Percentiles rank a stretch among this genome's conserved stretches.
Evolutionary conservation across 2,329 filamentous ascomycete species (phyloP).

Genomic region (Clonostachys rhizophaga): DNA sequence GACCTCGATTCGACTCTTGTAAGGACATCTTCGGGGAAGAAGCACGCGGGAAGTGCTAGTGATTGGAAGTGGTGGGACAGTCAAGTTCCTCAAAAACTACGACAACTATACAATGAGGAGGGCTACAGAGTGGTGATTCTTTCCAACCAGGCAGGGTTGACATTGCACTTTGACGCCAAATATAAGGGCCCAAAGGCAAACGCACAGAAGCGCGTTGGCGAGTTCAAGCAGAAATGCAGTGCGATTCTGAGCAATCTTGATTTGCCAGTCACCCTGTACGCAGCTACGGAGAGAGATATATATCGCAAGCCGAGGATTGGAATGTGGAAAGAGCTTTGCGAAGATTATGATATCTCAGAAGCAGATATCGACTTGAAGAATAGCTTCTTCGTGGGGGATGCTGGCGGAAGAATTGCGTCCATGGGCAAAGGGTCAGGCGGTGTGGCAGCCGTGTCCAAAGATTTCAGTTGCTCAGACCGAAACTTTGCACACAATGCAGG

Average conservation of each 20-base stretch:
- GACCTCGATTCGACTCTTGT: slow-evolving; percentile 88
- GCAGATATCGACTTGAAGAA: slow-evolving; percentile 60
- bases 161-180: slow-evolving; percentile 69
- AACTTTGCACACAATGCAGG: slow-evolving; percentile 85
- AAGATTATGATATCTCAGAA: slow-evolving; percentile 54
- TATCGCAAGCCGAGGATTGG: slow-evolving; percentile 84
- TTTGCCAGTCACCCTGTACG: slow-evolving; percentile 76
- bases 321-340: slow-evolving; percentile 71
- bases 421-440: slow-evolving; percentile 11
- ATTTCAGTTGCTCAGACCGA: slow-evolving; percentile 64
- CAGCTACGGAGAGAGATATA: slow-evolving; percentile 75
- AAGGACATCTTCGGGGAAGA: slow-evolving; percentile 72
- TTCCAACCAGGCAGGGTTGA: slow-evolving; percentile 85
- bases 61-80: slow-evolving; percentile 97
- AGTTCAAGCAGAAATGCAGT: slow-evolving; percentile 79
- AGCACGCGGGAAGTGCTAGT: slow-evolving; percentile 61
- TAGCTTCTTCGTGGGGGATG: slow-evolving; percentile 89
- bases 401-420: slow-evolving; percentile 54
- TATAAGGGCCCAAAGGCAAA: slow-evolving; percentile 53
- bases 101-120: slow-evolving; percentile 57
- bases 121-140: slow-evolving; percentile 75
- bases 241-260: slow-evolving; percentile 68
- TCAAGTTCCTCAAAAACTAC: slow-evolving; percentile 63
- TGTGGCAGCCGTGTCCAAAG: slow-evolving; percentile 32
- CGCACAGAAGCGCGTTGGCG: slow-evolving; percentile 58